Evolutionary conservation across 495 filamentous ascomycete species (phyloP).

Genomic region (Aspergillus steynii): DNA sequence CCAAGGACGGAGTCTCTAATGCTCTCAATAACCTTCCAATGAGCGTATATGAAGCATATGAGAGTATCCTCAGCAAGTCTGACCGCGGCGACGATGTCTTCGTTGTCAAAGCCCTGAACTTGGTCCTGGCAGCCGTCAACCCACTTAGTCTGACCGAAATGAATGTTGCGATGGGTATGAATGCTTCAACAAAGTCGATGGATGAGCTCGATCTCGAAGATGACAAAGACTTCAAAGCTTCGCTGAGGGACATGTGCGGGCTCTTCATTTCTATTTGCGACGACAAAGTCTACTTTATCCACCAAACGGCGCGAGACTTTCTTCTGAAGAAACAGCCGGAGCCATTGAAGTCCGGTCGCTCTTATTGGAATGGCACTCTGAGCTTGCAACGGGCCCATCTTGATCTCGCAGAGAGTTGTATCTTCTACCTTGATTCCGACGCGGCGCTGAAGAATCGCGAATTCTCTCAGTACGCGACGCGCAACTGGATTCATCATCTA

Average conservation of each 20-base stretch:
- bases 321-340: constrained; percentile 15
- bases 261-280: constrained; percentile 36
- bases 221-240: constrained; percentile 24
- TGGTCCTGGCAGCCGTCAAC: constrained; percentile 37
- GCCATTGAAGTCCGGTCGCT: background rate
- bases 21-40: constrained; percentile 27
- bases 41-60: constrained; percentile 42
- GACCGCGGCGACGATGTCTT: constrained; percentile 12
- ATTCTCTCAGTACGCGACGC: background rate
- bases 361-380: background rate
- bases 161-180: constrained; percentile 35
- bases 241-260: constrained; percentile 34
- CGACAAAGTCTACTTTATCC: constrained; percentile 36
- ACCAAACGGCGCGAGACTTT: constrained; percentile 44
- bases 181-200: constrained; percentile 19
- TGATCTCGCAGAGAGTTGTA: background rate
- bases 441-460: background rate
- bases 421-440: background rate
- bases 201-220: constrained; percentile 30
- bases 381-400: background rate
- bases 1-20: constrained; percentile 19
- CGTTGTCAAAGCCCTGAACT: constrained; percentile 31
- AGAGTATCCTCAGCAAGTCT: constrained; percentile 34
- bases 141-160: constrained; percentile 44
- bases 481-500: background rate